Evolutionary conservation across 1,284 basidiomycete species (phyloP).

Genomic region (Rhodotorula sp.): DNA sequence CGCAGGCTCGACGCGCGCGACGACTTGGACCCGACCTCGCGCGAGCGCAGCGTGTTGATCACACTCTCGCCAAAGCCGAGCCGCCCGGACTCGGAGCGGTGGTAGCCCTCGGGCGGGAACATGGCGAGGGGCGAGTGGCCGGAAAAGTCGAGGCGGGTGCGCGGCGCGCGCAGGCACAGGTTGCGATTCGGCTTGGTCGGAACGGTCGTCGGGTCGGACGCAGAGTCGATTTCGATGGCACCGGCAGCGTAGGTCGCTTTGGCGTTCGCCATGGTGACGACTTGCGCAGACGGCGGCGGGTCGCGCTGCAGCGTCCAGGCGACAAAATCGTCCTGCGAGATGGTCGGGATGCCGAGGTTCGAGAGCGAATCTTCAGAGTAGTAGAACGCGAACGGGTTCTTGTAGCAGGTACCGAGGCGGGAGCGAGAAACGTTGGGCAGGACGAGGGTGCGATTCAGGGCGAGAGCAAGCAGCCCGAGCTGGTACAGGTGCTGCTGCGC

Average conservation of each 20-base stretch:
- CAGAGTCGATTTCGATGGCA: conserved; percentile 44
- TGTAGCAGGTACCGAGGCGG: conserved; percentile 44
- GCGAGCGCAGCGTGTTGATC: conserved; percentile 35
- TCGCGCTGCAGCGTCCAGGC: conserved; percentile 41
- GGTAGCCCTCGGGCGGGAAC: conserved; percentile 42
- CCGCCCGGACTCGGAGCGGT: conserved; percentile 33
- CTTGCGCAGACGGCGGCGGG: conserved; percentile 43
- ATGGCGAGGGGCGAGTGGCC: conserved; percentile 43
- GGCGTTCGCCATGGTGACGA: conserved; percentile 41
- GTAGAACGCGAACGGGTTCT: conserved; percentile 48
- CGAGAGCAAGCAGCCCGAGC: conserved; percentile 46
- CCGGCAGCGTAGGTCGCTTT: conserved; percentile 34
- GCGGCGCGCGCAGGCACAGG: conserved; percentile 43
- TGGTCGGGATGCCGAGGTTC: conserved; percentile 44
- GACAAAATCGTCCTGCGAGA: conserved; percentile 43
- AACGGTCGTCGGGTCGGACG: conserved; percentile 36
- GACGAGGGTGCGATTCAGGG: conserved; percentile 48
- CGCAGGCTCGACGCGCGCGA: conserved; percentile 18
- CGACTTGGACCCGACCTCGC: conserved; percentile 33
- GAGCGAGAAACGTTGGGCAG: conserved; percentile 47
- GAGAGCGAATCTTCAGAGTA: conserved; percentile 40
- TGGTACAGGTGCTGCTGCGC: conserved; percentile 48
- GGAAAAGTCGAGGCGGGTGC: conserved; percentile 43
- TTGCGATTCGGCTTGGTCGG: conserved; percentile 44
- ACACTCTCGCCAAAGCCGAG: conserved; percentile 44